Evolutionary conservation across 1,139 yeast genomes (phyloP).

Genomic region (Yamadazyma conglobata): DNA sequence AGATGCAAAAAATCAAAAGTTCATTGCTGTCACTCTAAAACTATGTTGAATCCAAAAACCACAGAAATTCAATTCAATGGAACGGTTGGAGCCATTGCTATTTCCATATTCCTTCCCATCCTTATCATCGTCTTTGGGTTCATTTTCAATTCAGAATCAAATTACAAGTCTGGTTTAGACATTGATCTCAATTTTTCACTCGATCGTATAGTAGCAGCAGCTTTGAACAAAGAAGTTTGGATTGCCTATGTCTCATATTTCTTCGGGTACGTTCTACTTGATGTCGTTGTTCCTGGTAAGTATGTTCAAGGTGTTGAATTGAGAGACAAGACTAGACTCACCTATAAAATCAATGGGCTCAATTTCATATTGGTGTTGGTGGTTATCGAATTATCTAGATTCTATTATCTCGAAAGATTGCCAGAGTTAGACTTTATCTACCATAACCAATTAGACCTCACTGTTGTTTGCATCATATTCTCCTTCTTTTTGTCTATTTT

Average conservation of each 20-base stretch:
- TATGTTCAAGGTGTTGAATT: conserved; percentile 61
- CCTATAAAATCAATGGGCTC: conserved; percentile 80
- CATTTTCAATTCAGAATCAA: conserved; percentile 48
- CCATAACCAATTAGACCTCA: conserved; percentile 62
- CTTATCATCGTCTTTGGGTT: conserved; percentile 59
- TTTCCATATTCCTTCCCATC: conserved; percentile 66
- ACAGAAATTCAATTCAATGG: conserved; percentile 76
- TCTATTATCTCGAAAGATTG: conserved; percentile 27
- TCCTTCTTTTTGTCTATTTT: conserved; percentile 60
- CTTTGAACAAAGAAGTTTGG: conserved; percentile 50
- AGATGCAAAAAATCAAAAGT: conserved; percentile 3
- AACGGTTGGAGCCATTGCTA: conserved; percentile 62
- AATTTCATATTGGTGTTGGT: conserved; percentile 49
- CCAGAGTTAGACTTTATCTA: conserved; percentile 82
- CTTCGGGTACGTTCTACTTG: conserved; percentile 57
- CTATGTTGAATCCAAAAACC: conserved; percentile 64
- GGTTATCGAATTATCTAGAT: conserved; percentile 49
- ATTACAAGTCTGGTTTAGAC: conserved; percentile 47
- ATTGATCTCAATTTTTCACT: conserved; percentile 29
- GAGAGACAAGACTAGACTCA: conserved; percentile 69
- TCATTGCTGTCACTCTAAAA: too few relatives aligned
- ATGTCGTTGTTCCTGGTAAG: conserved; percentile 71
- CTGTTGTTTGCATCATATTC: conserved; percentile 60
- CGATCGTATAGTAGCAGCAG: conserved; percentile 16
- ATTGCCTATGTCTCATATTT: conserved; percentile 74